Base-by-base conservation (phyloP, 1,139 yeast genomes). In the Pichia sp. region DNA sequence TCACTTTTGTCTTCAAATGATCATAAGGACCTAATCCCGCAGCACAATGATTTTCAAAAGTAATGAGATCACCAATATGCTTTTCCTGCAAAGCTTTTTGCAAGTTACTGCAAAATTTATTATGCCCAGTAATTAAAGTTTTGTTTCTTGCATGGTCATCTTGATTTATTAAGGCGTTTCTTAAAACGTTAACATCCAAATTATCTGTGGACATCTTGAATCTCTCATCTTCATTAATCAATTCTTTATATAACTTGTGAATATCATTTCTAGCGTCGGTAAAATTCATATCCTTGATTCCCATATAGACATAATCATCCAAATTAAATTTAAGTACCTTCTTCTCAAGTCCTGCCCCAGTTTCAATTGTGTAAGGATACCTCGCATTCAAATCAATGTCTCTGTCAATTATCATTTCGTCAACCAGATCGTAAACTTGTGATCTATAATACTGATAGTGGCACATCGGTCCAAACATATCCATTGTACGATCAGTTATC, bases 381-480 rank as follows among this genome's bases (percentile, higher is more conserved):
- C 61, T 60, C 7, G 51, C 48, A 52, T 68, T 72, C 28, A 68
- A 68, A 44, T 66, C 68, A n/a, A 52, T 51, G 3, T 69, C 65
- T 26, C 77, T 72, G 29, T 77, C 75, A 16, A 72, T 61, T 53
- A 75, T 78, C 53, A 74, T 67, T 39, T 68, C 64, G 33, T 55
- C 57, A 9, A 49, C 35, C 34, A 54, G 43, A 62, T 92, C 98
- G 68, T 83, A 81, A 16, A 92, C 85, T 86, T 90, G 82, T 5
- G 97, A 92, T 63, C 92, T 95, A 62, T 88, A 94, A n/a, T 84
- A 78, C 64, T 90, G 87, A 60, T 88, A 96, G 62, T 92, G 98
- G 45, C 90, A 64, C 41, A 94, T 62, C 0, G 97, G 96, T 4
- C 95, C 85, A 57, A 77, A 77, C 47, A 85, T 69, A 62, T 94